Base-by-base conservation (phyloP, 495 filamentous ascomycete species). In the Amorphotheca resinae region DNA sequence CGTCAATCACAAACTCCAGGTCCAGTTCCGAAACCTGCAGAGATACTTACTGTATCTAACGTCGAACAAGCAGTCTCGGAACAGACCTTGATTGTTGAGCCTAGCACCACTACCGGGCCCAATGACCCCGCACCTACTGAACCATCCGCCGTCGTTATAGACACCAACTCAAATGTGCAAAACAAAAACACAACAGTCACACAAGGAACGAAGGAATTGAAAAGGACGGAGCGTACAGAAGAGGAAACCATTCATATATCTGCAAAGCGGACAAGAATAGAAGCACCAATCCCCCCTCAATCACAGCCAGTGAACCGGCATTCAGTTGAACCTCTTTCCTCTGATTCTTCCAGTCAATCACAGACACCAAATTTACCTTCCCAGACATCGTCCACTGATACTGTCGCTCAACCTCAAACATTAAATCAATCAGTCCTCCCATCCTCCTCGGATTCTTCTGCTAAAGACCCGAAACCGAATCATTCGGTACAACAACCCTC, bases 1-100 rank as follows among this genome's bases (percentile, higher is more conserved):
- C 50, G 47, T 11, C 46, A 56, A 48, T 51, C 49, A 22, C 55
- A 51, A 25, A 59, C 46, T 33, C 49, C 53, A 44, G 49, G 47
- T 20, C 42, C 46, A 17, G 4, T 18, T 31, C 11, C 41, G 8
- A 11, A 25, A 12, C 41, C 18, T 9, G 22, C 41, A 33, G 38
- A 40, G 9, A 40, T 22, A 26, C n/a, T 28, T 9, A n/a, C 38
- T 26, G 8, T 37, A 5, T 5, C 14, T 6, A 18, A 21, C 18
- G 34, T 4, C 6, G 34, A 37, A 11, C 25, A 28, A 28, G 25
- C 5, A 5, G 25, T 11, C 5, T 5, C 25, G 25, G 25, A 11
- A 28, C 25, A 28, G 11, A 5, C 5, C 5, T 11, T 11, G 11
- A 11, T 11, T 11, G 11, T 11, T 11, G 5, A 28, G 11, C 25